Conservation (phyloP, 192 early-diverging fungal genomes). For the Umbelopsis vinacea region DNA sequence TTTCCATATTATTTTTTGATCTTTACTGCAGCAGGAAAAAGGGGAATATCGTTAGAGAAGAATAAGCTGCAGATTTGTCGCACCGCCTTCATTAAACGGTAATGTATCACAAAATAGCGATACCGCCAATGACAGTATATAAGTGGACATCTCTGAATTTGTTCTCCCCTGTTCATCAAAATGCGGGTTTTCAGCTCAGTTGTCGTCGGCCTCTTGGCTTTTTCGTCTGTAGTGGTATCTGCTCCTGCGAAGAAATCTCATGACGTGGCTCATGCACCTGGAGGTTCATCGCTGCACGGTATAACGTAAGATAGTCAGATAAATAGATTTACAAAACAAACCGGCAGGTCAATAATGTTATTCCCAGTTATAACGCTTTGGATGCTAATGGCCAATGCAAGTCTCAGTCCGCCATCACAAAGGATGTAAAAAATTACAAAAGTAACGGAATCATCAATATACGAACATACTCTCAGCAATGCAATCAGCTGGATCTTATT, state of each 20-base stretch:
- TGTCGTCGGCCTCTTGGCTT: background rate
- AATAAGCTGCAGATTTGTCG: too few species aligned
- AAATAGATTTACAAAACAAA: background rate
- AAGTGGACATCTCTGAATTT: background rate
- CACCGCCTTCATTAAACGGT: too few species aligned
- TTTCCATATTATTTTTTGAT: too few species aligned
- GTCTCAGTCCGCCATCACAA: background rate
- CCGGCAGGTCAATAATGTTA: background rate
- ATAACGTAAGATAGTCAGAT: background rate
- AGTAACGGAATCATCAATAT: conserved; percentile 28
- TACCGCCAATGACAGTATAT: too few species aligned
- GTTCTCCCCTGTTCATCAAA: background rate
- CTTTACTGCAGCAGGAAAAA: too few species aligned
- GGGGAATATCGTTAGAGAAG: too few species aligned
- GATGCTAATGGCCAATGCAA: conserved; percentile 27
- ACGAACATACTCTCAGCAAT: conserved; percentile 42
- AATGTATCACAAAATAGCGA: too few species aligned
- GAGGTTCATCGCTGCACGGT: background rate
- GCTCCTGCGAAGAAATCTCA: background rate
- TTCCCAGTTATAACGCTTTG: conserved; percentile 25
- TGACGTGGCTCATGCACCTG: background rate
- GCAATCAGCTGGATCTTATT: conserved; percentile 30
- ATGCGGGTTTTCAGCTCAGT: background rate
- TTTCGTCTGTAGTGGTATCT: background rate
- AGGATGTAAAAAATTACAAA: conserved; percentile 25